Evolutionary conservation across 1,139 yeast genomes (phyloP).

Genomic region (Pichia sp.): DNA sequence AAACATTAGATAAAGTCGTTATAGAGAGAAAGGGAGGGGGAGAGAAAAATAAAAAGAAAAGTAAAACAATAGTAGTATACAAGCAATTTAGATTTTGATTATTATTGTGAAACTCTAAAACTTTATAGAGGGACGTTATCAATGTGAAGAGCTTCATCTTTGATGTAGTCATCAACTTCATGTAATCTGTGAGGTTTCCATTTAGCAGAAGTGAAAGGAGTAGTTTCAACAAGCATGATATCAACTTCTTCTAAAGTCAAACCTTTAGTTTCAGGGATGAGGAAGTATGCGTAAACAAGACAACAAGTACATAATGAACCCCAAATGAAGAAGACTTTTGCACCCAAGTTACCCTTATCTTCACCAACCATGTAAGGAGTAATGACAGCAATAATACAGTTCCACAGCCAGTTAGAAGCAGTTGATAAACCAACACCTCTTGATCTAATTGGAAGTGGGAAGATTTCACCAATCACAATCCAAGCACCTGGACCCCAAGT

Average conservation of each 20-base stretch:
- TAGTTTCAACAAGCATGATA: constrained; percentile 30
- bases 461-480: constrained; percentile 52
- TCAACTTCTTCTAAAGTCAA: constrained; percentile 52
- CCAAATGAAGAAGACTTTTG: constrained; percentile 71
- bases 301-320: constrained; percentile 36
- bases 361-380: constrained; percentile 44
- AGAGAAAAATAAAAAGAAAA: no score
- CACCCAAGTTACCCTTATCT: constrained; percentile 54
- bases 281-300: constrained; percentile 40
- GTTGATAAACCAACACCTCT: constrained; percentile 33
- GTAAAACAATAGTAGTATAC: no score
- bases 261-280: constrained; percentile 50
- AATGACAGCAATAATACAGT: constrained; percentile 31
- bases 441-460: constrained; percentile 52
- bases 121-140: constrained; percentile 5
- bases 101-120: background rate
- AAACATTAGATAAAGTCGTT: no score
- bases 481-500: constrained; percentile 43
- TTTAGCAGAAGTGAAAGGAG: constrained; percentile 25
- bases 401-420: constrained; percentile 35
- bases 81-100: no score
- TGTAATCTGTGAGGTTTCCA: constrained; percentile 26
- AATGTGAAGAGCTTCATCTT: constrained; percentile 5
- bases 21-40: no score
- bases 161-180: constrained; percentile 2